phyloP scores from a whole-genome alignment of 1,284 basidiomycete species.

The Ustilago trichophora region DNA sequence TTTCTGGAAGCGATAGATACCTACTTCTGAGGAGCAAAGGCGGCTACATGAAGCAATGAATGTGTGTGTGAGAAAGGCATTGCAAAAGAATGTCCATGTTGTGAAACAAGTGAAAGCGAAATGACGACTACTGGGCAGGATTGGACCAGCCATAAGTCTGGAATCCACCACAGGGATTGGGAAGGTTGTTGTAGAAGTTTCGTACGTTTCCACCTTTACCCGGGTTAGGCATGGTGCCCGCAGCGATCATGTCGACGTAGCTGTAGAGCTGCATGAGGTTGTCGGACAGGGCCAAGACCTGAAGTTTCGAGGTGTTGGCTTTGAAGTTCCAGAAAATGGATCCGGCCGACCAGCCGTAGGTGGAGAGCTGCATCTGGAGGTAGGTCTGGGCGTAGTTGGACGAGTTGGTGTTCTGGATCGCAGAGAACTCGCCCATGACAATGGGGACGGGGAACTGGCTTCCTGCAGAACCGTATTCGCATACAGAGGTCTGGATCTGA shows the following conservation, averaged over 20 bases:
- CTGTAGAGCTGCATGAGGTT: constrained; percentile 48
- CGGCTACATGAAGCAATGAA: too few species aligned
- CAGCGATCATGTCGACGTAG: constrained; percentile 38
- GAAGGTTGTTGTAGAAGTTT: constrained; percentile 22
- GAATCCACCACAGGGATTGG: constrained; percentile 39
- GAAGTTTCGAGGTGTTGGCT: constrained; percentile 34
- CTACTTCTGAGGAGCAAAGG: too few species aligned
- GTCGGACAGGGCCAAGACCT: constrained; percentile 20
- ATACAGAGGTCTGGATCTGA: constrained; percentile 47
- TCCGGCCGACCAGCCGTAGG: constrained; percentile 62
- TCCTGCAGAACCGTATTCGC: constrained; percentile 40
- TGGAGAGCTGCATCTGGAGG: constrained; percentile 54
- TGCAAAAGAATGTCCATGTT: neutral
- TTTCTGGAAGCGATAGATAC: too few species aligned
- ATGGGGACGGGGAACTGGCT: constrained; percentile 47
- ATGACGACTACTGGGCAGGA: constrained; percentile 9
- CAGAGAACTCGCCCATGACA: constrained; percentile 58
- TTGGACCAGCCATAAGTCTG: constrained; percentile 35
- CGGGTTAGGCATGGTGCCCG: constrained; percentile 38
- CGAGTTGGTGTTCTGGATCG: constrained; percentile 39
- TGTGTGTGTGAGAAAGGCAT: too few species aligned
- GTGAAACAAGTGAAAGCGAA: neutral
- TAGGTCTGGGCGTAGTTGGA: constrained; percentile 28
- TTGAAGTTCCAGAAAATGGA: constrained; percentile 64
- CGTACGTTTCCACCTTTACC: constrained; percentile 33